phyloP scores from a whole-genome alignment of 1,284 basidiomycete species.

The Pseudomicrostroma phylloplanum region DNA sequence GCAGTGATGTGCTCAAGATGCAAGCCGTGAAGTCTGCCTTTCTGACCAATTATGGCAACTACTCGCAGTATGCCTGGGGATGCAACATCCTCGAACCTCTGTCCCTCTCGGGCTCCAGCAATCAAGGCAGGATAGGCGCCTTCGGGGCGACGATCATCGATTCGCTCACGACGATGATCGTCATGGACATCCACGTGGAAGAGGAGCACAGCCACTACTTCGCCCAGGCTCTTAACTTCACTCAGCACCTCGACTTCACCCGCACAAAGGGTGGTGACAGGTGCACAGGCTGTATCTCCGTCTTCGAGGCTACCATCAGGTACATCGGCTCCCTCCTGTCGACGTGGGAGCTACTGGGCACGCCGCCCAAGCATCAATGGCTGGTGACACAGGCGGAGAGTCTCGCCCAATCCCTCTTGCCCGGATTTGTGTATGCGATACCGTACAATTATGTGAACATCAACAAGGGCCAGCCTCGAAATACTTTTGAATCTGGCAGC shows the following conservation, averaged over 20 bases:
- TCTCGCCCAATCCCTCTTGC: conserved; percentile 4
- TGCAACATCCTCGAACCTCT: conserved; percentile 29
- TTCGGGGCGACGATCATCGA: conserved; percentile 41
- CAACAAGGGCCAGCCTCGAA: conserved; percentile 16
- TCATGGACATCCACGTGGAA: conserved; percentile 32
- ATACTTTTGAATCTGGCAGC: conserved; percentile 16
- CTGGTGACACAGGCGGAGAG: conserved; percentile 16
- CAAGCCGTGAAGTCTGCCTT: conserved; percentile 30
- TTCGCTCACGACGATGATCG: conserved; percentile 28
- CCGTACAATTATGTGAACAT: conserved; percentile 35
- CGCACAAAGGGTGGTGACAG: neutral
- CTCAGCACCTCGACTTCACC: neutral
- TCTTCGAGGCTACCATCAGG: conserved; percentile 43
- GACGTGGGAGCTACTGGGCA: conserved; percentile 28
- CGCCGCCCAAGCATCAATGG: conserved; percentile 8
- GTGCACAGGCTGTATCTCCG: conserved; percentile 9
- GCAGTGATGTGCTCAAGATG: conserved; percentile 11
- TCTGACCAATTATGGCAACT: conserved; percentile 23
- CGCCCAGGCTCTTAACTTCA: neutral
- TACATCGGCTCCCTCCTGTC: conserved; percentile 37
- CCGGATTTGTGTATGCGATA: conserved; percentile 9
- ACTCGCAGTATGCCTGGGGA: conserved; percentile 25
- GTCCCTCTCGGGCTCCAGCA: conserved; percentile 17
- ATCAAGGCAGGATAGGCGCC: conserved; percentile 20
- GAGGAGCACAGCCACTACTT: neutral